Evolutionary conservation across 75 land plant genomes (phyloP), one percentile per base, ranked within the genome.

Genomic region (Cupressus sempervirens): DNA sequence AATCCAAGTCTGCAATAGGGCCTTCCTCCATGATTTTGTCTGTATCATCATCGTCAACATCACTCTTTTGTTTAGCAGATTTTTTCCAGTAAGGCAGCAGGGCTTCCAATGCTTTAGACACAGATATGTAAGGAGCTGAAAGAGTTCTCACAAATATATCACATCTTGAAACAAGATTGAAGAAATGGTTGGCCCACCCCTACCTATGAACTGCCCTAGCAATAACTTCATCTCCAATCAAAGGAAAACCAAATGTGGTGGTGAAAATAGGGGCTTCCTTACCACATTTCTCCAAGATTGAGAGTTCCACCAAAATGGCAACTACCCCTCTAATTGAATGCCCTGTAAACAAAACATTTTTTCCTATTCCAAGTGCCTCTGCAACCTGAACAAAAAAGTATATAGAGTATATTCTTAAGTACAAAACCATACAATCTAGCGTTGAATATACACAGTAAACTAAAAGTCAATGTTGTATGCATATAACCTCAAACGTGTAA

Each of bases 241-340:
- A 90, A 20, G 94, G 94, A 12, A 90, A 88, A 7, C 96, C 96
- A 84, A 94, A 94, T 4, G 96, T 93, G 15, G 93, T 48, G 46
- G 94, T 91, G 12, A 30, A 58, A 88, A 85, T 38, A 26, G 38
- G 4, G 73, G 73, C 2, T n/a, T 7, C 29, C 29, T 43, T 11
- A 26, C 18, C 34, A 4, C 3, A 7, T 74, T 30, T 11, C 38
- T 88, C 83, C 36, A 90, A 84, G 23, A 90, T 54, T 90, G 90
- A 93, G 3, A 93, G 34, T 9, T 93, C 88, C 30, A 92, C 93
- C 32, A 93, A 82, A 4, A 84, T 85, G 1, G 94, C 92, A 3
- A 93, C 73, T 15, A 92, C 80, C 26, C 94, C 96, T 10, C 93
- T 94, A 0, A 84, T 83, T 30, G 94, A 94, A 48, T 94, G 96